Percentiles rank a stretch among this genome's conserved stretches.
Conservation (phyloP, 2,329 filamentous ascomycete genomes). For the Trichoderma citrinoviride region DNA sequence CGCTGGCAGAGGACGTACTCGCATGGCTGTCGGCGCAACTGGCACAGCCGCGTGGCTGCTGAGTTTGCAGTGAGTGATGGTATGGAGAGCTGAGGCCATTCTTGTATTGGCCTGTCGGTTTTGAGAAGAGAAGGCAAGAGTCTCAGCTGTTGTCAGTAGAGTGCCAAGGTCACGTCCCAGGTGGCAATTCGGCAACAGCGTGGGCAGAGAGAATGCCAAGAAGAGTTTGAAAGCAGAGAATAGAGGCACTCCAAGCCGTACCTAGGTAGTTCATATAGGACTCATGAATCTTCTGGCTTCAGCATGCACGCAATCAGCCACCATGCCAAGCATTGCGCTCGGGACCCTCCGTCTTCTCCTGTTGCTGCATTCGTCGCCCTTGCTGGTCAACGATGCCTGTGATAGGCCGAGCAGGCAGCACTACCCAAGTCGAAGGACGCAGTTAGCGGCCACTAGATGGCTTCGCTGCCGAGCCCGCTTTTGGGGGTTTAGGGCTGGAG, state of each 20-base stretch:
- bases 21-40: neutral
- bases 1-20: neutral
- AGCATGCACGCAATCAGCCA: neutral
- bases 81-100: neutral
- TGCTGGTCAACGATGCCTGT: slow-evolving; percentile 15
- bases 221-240: neutral
- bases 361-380: slow-evolving; percentile 18
- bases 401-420: slow-evolving; percentile 19
- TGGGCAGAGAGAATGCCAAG: neutral
- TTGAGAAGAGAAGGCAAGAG: neutral
- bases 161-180: neutral
- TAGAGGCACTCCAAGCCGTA: neutral
- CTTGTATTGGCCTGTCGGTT: neutral
- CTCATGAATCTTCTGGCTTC: neutral
- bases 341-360: slow-evolving; percentile 16
- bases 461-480: slow-evolving; percentile 16
- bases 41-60: slow-evolving; percentile 10
- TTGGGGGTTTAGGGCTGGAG: slow-evolving; percentile 14
- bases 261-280: too few relatives aligned
- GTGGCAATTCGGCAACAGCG: neutral
- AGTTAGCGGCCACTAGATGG: slow-evolving; percentile 22
- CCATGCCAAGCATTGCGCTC: slow-evolving; percentile 17
- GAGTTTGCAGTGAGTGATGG: neutral
- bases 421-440: slow-evolving; percentile 16
- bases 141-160: too few relatives aligned